Evolutionary conservation across 176 grass and related monocot species (phyloP).

Genomic region (Puya raimondii): DNA sequence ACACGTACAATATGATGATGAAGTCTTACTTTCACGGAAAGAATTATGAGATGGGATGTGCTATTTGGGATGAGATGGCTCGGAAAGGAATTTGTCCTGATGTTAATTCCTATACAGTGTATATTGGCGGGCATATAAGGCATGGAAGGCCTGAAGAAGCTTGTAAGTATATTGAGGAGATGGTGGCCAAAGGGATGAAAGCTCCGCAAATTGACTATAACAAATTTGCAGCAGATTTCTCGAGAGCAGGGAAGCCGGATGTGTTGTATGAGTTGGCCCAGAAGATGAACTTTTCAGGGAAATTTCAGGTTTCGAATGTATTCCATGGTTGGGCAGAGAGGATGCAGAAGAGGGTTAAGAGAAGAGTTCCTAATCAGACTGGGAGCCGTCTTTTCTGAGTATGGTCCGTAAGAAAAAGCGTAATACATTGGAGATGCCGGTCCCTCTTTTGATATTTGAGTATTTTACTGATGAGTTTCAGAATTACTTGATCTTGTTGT

Average conservation of each 20-base stretch:
- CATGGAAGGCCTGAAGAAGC: conserved; percentile 55
- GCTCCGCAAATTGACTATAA: conserved; percentile 80
- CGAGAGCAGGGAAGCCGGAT: conserved; percentile 62
- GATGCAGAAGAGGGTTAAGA: conserved; percentile 39
- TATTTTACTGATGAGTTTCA: not conserved
- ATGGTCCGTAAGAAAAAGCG: not conserved
- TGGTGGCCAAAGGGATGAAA: conserved; percentile 86
- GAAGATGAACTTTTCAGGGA: conserved; percentile 64
- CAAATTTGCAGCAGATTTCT: conserved; percentile 83
- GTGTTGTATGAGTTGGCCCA: conserved; percentile 69
- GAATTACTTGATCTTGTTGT: not conserved
- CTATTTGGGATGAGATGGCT: conserved; percentile 68
- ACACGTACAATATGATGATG: conserved; percentile 99
- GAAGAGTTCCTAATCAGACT: conserved; percentile 8
- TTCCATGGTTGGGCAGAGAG: conserved; percentile 59
- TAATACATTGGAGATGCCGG: not conserved
- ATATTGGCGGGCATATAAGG: conserved; percentile 76
- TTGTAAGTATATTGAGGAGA: conserved; percentile 64
- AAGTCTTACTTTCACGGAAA: conserved; percentile 70
- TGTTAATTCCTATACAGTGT: conserved; percentile 76
- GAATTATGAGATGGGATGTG: conserved; percentile 68
- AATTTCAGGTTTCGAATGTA: conserved; percentile 52
- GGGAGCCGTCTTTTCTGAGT: conserved; percentile 3
- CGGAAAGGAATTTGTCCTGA: conserved; percentile 71
- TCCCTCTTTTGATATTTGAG: not conserved